These are phyloP conservation scores for Mortierella sp. DNA, from an alignment of 371 early-diverging fungal genomes.

Conservation along the genomic window DNA sequence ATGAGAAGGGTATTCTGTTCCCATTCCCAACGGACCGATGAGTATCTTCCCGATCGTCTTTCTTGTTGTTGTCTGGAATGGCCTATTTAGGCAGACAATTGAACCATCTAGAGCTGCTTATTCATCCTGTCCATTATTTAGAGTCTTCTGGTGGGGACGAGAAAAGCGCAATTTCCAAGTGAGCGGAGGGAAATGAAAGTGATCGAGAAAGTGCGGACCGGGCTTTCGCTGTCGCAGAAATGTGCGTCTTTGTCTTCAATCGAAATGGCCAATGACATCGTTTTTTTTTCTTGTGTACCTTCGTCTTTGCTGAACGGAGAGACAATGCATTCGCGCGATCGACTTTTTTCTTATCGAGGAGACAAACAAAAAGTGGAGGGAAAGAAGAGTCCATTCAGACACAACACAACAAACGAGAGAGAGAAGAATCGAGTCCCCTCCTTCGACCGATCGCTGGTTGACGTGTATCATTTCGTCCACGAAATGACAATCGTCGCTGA, in stretches of 20 bases:
- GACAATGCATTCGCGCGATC: background rate
- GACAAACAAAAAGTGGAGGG: background rate
- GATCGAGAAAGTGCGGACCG: background rate
- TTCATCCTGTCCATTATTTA: background rate
- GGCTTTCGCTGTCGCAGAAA: constrained; percentile 10
- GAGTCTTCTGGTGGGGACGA: background rate
- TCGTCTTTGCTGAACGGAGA: background rate
- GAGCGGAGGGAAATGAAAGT: background rate
- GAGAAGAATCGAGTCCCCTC: background rate
- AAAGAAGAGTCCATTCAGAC: background rate
- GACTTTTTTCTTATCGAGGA: background rate
- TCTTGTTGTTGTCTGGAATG: background rate
- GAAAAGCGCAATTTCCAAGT: background rate
- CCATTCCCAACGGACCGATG: background rate
- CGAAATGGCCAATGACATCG: background rate
- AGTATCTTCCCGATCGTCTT: background rate
- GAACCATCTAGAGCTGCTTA: background rate
- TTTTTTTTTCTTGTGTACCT: background rate
- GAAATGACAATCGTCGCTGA: background rate
- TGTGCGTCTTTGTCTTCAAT: background rate
- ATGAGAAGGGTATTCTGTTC: background rate
- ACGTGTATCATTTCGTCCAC: background rate
- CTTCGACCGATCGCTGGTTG: background rate
- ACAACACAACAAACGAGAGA: background rate
- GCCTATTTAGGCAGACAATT: constrained; percentile 1